Evolutionary conservation across 2,329 filamentous ascomycete genomes (phyloP).

Genomic region (Penicillium sp.): DNA sequence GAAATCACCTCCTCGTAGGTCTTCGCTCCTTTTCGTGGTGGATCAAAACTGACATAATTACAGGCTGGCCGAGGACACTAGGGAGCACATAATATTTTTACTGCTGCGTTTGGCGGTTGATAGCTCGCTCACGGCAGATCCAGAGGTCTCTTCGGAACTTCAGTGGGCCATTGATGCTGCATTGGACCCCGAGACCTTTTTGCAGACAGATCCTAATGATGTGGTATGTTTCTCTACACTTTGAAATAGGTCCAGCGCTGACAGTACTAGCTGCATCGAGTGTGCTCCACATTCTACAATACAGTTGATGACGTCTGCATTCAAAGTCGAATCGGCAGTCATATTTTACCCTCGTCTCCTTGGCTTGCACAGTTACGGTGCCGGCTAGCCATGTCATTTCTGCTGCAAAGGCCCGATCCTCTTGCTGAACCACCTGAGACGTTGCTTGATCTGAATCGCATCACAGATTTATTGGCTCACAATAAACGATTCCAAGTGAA

Average conservation of each 20-base stretch:
- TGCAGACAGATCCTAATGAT: constrained; percentile 20
- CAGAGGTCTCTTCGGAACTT: constrained; percentile 32
- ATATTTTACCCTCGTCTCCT: constrained; percentile 41
- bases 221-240: constrained; percentile 17
- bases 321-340: constrained; percentile 43
- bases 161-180: constrained; percentile 37
- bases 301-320: constrained; percentile 42
- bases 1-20: constrained; percentile 35
- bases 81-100: constrained; percentile 33
- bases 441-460: constrained; percentile 33
- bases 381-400: constrained; percentile 41
- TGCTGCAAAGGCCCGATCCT: constrained; percentile 30
- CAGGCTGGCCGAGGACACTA: constrained; percentile 38
- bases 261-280: constrained; percentile 30
- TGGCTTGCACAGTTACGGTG: constrained; percentile 43
- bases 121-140: constrained; percentile 32
- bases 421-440: constrained; percentile 29
- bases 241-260: background rate
- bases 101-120: constrained; percentile 43
- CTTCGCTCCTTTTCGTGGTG: background rate
- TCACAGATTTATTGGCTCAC: constrained; percentile 30
- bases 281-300: constrained; percentile 30
- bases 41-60: constrained; percentile 12
- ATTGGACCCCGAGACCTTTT: constrained; percentile 27
- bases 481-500: constrained; percentile 37